Conservation (phyloP, 1,139 yeast species). For the Sugiyamaella neomexicana region DNA sequence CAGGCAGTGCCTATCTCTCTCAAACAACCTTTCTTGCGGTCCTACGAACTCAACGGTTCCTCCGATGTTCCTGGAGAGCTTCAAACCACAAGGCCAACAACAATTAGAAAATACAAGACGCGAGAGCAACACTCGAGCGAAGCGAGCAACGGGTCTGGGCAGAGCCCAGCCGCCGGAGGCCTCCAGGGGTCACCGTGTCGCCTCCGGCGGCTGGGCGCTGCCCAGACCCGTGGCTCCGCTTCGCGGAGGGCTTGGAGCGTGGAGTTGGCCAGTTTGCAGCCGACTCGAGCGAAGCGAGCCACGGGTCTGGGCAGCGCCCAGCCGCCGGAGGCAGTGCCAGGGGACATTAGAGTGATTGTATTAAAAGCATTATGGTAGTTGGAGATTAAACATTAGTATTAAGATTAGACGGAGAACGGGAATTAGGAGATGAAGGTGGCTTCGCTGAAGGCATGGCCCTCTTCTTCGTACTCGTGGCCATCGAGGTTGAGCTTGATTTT, state of each 20-base stretch:
- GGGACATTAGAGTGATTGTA: not conserved
- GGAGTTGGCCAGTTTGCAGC: too few relatives aligned
- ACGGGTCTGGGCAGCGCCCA: not conserved
- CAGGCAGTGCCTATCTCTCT: too few relatives aligned
- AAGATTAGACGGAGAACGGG: not conserved
- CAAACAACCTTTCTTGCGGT: too few relatives aligned
- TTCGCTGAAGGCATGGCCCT: slow-evolving; percentile 75
- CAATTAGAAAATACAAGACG: too few relatives aligned
- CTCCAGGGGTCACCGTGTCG: too few relatives aligned
- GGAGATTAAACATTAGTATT: slow-evolving; percentile 38
- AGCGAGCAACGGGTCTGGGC: slow-evolving; percentile 6
- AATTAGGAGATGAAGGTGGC: slow-evolving; percentile 60
- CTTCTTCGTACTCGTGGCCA: slow-evolving; percentile 48
- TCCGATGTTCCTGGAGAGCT: too few relatives aligned
- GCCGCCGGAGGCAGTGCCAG: too few relatives aligned
- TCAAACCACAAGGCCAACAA: too few relatives aligned
- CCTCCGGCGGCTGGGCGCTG: too few relatives aligned
- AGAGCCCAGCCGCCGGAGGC: slow-evolving; percentile 6
- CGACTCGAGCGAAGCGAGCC: not conserved
- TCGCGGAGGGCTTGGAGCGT: not conserved
- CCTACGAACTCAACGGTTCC: too few relatives aligned
- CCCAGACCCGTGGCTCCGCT: not conserved
- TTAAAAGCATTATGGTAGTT: slow-evolving; percentile 25
- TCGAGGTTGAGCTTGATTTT: slow-evolving; percentile 35
- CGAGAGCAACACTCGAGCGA: too few relatives aligned